A percentile compares a stretch with the other conserved stretches of the same genome.
Evolutionary conservation across 2,329 filamentous ascomycete species (phyloP).

Genomic region (Coccinonectria pachysandricola): DNA sequence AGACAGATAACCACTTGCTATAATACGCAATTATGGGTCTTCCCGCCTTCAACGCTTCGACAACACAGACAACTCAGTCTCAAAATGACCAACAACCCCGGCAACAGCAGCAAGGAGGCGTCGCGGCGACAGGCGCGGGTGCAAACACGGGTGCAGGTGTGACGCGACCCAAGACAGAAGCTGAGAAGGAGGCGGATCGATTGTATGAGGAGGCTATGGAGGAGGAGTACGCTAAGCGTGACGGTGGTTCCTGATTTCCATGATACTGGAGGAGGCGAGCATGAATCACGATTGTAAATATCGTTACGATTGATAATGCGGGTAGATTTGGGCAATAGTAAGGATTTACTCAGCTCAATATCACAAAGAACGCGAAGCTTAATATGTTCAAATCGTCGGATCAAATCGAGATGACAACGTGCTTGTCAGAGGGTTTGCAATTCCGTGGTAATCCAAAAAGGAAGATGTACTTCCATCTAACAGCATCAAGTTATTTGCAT

Average conservation of each 20-base stretch:
- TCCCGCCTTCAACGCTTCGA: conserved; percentile 11
- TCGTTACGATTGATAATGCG: not conserved
- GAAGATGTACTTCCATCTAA: too few relatives aligned
- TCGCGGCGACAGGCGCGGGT: conserved; percentile 30
- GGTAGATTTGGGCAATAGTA: not conserved
- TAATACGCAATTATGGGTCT: too few relatives aligned
- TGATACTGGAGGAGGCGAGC: conserved; percentile 1
- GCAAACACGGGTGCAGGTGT: conserved; percentile 38
- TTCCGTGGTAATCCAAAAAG: too few relatives aligned
- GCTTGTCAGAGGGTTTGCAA: too few relatives aligned
- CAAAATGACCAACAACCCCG: conserved; percentile 5
- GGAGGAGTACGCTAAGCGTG: conserved; percentile 45
- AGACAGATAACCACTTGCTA: too few relatives aligned
- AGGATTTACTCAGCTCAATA: not conserved
- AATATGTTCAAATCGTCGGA: too few relatives aligned
- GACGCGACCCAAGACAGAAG: conserved; percentile 37
- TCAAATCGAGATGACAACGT: too few relatives aligned
- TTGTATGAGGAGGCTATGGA: conserved; percentile 43
- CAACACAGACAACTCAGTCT: conserved; percentile 3
- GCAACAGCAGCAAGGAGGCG: conserved; percentile 6
- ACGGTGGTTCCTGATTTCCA: conserved; percentile 34
- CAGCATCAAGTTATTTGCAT: too few relatives aligned
- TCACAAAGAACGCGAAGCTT: too few relatives aligned
- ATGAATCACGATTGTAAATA: conserved; percentile 1
- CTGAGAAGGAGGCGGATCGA: conserved; percentile 38